Percentiles rank a stretch among this genome's conserved stretches.
Evolutionary conservation across 805 yeast genomes (phyloP).

Genomic region (Kuraishia ogatae): DNA sequence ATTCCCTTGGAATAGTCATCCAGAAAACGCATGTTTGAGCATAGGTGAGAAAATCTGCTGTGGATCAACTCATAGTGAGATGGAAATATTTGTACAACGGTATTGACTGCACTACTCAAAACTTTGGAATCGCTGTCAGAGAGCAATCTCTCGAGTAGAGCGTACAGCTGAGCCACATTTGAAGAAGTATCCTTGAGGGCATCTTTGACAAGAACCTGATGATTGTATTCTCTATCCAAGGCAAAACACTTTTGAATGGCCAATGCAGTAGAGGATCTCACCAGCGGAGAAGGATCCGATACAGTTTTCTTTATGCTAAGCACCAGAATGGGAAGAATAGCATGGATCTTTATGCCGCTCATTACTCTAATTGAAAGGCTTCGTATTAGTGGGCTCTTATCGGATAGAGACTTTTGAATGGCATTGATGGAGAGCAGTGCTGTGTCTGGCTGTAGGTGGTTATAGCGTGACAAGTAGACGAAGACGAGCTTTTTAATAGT

Average conservation of each 20-base stretch:
- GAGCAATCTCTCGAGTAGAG: slow-evolving; percentile 42
- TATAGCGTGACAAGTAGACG: slow-evolving; percentile 64
- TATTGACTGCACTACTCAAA: slow-evolving; percentile 56
- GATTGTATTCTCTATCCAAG: slow-evolving; percentile 21
- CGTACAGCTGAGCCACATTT: slow-evolving; percentile 38
- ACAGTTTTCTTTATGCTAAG: slow-evolving; percentile 63
- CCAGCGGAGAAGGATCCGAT: slow-evolving; percentile 67
- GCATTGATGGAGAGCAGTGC: slow-evolving; percentile 87
- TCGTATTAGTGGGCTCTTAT: slow-evolving; percentile 58
- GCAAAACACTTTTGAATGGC: slow-evolving; percentile 54
- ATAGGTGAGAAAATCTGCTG: slow-evolving; percentile 45
- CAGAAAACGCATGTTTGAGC: slow-evolving; percentile 33
- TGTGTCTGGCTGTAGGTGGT: slow-evolving; percentile 81
- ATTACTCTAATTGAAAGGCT: slow-evolving; percentile 71
- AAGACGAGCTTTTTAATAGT: slow-evolving; percentile 71
- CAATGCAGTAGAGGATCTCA: slow-evolving; percentile 71
- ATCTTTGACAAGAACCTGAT: slow-evolving; percentile 3
- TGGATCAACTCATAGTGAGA: slow-evolving; percentile 62
- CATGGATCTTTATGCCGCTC: slow-evolving; percentile 75
- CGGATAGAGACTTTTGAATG: slow-evolving; percentile 74
- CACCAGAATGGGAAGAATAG: slow-evolving; percentile 70
- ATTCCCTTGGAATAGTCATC: slow-evolving; percentile 68
- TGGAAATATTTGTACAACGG: slow-evolving; percentile 44
- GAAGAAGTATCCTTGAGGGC: slow-evolving; percentile 22
- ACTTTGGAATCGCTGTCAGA: slow-evolving; percentile 63